phyloP scores from a whole-genome alignment of 1,139 yeast species.

The Ogataea hybrid region DNA sequence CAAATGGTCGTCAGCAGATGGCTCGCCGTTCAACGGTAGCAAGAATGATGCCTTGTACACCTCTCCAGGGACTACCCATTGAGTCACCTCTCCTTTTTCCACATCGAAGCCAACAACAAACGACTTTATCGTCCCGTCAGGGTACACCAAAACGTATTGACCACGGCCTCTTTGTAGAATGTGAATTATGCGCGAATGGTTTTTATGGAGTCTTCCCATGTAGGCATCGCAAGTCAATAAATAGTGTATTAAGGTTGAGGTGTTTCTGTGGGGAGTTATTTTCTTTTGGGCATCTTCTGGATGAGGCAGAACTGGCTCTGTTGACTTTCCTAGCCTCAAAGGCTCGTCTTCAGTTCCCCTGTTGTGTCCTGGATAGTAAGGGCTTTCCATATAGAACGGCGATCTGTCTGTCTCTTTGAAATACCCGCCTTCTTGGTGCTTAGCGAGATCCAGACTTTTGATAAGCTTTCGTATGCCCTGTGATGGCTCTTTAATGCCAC shows the following conservation, averaged over 20 bases:
- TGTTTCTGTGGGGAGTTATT: conserved; percentile 33
- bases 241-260: conserved; percentile 46
- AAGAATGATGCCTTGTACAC: conserved; percentile 50
- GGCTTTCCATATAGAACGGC: conserved; percentile 37
- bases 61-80: conserved; percentile 57
- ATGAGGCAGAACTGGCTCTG: conserved; percentile 15
- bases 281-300: conserved; percentile 18
- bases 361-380: conserved; percentile 32
- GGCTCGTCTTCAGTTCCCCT: conserved; percentile 13
- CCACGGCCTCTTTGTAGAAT: conserved; percentile 49
- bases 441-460: conserved; percentile 31
- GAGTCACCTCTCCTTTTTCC: conserved; percentile 43
- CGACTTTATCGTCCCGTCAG: conserved; percentile 42
- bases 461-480: conserved; percentile 27
- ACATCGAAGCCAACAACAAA: conserved; percentile 48
- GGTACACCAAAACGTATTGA: conserved; percentile 46
- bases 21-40: conserved; percentile 28
- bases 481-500: conserved; percentile 19
- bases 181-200: conserved; percentile 47
- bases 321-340: conserved; percentile 8
- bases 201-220: conserved; percentile 44
- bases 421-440: conserved; percentile 51
- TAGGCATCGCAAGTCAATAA: conserved; percentile 45
- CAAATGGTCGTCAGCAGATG: conserved; percentile 37
- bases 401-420: conserved; percentile 50